Evolutionary conservation across 305 asterid species (phyloP).

Genomic region (Solanum hybrid): DNA sequence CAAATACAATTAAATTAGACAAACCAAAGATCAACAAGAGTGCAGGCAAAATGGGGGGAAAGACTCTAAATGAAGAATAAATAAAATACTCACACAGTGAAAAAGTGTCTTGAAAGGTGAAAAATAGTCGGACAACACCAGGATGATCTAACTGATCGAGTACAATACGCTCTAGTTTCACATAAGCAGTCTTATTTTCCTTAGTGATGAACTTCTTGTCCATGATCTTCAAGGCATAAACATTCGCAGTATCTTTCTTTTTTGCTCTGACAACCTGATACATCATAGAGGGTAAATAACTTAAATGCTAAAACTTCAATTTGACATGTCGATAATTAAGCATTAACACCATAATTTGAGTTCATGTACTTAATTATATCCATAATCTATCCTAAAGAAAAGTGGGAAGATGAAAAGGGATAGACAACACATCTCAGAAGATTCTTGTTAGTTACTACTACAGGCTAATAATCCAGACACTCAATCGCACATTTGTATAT

Average conservation of each 20-base stretch:
- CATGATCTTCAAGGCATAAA: slow-evolving; percentile 98
- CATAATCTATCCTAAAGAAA: neutral
- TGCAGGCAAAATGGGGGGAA: slow-evolving; percentile 1
- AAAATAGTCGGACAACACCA: slow-evolving; percentile 76
- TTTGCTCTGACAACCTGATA: slow-evolving; percentile 92
- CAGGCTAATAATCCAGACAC: neutral
- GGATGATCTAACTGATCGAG: slow-evolving; percentile 98
- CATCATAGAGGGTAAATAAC: neutral
- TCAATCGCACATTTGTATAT: neutral
- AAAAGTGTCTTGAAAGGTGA: slow-evolving; percentile 89
- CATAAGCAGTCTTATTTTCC: slow-evolving; percentile 97
- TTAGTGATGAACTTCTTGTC: slow-evolving; percentile 95
- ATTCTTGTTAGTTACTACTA: neutral
- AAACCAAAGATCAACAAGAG: neutral
- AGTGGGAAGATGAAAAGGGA: neutral
- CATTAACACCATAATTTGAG: neutral
- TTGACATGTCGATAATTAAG: neutral
- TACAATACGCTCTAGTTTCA: slow-evolving; percentile 92
- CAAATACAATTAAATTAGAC: slow-evolving; percentile 15
- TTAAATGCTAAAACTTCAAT: neutral
- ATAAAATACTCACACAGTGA: slow-evolving; percentile 76
- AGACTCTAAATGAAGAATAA: neutral
- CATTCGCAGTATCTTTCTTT: slow-evolving; percentile 81
- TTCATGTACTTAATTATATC: neutral
- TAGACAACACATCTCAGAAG: neutral